Percentiles rank a stretch among this genome's conserved stretches.
phyloP scores from a whole-genome alignment of 495 filamentous ascomycete genomes.

The Talaromyces adpressus region DNA sequence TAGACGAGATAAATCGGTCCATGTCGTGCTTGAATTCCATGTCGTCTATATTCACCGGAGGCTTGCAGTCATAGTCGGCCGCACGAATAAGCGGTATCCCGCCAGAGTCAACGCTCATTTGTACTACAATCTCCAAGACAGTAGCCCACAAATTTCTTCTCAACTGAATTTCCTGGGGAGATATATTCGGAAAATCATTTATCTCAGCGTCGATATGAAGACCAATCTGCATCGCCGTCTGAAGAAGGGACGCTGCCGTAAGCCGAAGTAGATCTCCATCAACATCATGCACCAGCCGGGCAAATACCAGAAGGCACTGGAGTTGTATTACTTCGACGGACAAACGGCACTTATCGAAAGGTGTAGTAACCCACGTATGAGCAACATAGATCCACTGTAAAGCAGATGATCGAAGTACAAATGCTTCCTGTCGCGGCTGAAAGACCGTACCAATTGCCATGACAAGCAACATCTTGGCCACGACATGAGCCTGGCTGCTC shows the following conservation, averaged over 20 bases:
- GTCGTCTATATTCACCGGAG: constrained; percentile 43
- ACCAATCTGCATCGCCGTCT: constrained; percentile 37
- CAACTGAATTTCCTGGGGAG: constrained; percentile 37
- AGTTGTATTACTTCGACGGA: not conserved
- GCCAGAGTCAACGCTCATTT: constrained; percentile 39
- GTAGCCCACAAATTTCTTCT: constrained; percentile 47
- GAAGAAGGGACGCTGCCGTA: constrained; percentile 34
- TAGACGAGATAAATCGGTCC: not conserved
- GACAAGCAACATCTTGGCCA: constrained; percentile 45
- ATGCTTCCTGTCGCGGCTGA: constrained; percentile 20
- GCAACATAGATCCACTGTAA: constrained; percentile 49
- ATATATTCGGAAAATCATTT: constrained; percentile 19
- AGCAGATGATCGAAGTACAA: constrained; percentile 23
- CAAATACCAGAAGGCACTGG: not conserved
- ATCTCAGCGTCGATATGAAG: constrained; percentile 45
- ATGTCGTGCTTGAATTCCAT: not conserved
- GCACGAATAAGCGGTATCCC: constrained; percentile 38
- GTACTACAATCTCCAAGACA: constrained; percentile 41
- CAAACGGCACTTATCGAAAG: constrained; percentile 31
- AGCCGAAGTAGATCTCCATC: constrained; percentile 18
- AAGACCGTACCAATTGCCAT: constrained; percentile 48
- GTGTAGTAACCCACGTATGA: constrained; percentile 48
- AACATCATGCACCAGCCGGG: not conserved
- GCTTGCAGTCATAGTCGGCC: constrained; percentile 40
- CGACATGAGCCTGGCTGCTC: constrained; percentile 20